Percentiles rank a stretch among this genome's conserved stretches.
Evolutionary conservation across 306 rosid species (phyloP).

Genomic region (Rosa multiflora): DNA sequence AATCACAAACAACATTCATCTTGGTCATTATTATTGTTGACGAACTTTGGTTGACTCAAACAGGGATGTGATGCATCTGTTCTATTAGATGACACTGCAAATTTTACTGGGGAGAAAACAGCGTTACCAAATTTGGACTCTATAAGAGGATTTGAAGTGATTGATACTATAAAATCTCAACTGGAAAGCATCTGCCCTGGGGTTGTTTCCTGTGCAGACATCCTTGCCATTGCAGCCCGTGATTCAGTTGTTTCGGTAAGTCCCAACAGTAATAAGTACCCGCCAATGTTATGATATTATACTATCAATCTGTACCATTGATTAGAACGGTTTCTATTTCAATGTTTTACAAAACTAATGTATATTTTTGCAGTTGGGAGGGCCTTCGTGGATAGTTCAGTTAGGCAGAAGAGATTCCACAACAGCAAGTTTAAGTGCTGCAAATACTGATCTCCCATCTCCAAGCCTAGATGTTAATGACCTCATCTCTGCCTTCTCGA

Average conservation of each 20-base stretch:
- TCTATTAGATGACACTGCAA: conserved; percentile 62
- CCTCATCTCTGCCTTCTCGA: conserved; percentile 49
- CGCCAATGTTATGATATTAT: not conserved
- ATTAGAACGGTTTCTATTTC: not conserved
- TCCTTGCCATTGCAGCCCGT: conserved; percentile 62
- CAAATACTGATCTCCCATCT: conserved; percentile 62
- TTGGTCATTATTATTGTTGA: not conserved
- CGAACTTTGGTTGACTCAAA: not conserved
- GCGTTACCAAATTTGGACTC: conserved; percentile 58
- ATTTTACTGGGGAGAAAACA: conserved; percentile 65
- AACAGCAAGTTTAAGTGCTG: conserved; percentile 58
- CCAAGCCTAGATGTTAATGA: conserved; percentile 49
- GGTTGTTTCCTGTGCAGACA: conserved; percentile 72
- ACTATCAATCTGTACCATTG: not conserved
- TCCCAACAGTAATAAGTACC: not conserved
- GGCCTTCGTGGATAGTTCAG: conserved; percentile 59
- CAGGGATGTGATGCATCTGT: conserved; percentile 85
- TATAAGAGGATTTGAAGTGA: conserved; percentile 62
- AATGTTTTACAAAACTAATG: not conserved
- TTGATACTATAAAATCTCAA: conserved; percentile 56
- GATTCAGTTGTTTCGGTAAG: conserved; percentile 66
- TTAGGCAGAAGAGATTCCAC: conserved; percentile 76
- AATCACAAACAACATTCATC: not conserved
- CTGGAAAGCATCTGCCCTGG: conserved; percentile 63
- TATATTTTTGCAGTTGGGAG: conserved; percentile 46